Evolutionary conservation across 768 basidiomycete genomes (phyloP), one percentile per base, ranked within the genome.

Genomic region (Rhodotorula toruloides): DNA sequence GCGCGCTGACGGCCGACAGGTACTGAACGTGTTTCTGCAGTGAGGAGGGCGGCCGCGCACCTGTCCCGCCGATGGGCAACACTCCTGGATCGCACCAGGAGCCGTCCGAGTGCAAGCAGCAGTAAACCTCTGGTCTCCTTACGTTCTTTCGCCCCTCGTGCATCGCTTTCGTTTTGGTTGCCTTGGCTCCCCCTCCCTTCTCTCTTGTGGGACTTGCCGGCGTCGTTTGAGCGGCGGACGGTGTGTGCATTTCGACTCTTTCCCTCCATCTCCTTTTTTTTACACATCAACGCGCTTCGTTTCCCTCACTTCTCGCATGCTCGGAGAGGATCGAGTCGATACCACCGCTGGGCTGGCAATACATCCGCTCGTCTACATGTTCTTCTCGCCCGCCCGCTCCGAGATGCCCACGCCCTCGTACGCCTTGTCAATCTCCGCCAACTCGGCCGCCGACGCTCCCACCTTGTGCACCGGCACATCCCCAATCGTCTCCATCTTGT

Each of bases 81-180:
- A 74, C 72, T 9, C 74, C 72, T 12, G 68, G 59, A 36, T 69
- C 62, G 22, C 61, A 58, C 49, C 74, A 76, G 66, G 86, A 89
- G 76, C 85, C 89, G 2, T 87, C 90, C 76, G 91, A 93, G 77
- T 93, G 91, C 61, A 54, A 55, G 46, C 61, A 62, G 61, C 54
- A 42, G 47, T 14, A 10, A 25, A 14, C n/a, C n/a, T n/a, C n/a
- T n/a, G n/a, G n/a, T 48, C 47, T 48, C 47, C n/a, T 29, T 29
- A n/a, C n/a, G n/a, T n/a, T n/a, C n/a, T n/a, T n/a, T n/a, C n/a
- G n/a, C n/a, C n/a, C n/a, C n/a, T n/a, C n/a, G n/a, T n/a, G n/a
- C n/a, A n/a, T n/a, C n/a, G n/a, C n/a, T n/a, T n/a, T n/a, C n/a
- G n/a, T n/a, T n/a, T n/a, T n/a, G n/a, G n/a, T n/a, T n/a, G n/a